A percentile compares a stretch with the other conserved stretches of the same genome.
phyloP scores from a whole-genome alignment of 208 protist genomes.

The Blechomonas ayalai region DNA sequence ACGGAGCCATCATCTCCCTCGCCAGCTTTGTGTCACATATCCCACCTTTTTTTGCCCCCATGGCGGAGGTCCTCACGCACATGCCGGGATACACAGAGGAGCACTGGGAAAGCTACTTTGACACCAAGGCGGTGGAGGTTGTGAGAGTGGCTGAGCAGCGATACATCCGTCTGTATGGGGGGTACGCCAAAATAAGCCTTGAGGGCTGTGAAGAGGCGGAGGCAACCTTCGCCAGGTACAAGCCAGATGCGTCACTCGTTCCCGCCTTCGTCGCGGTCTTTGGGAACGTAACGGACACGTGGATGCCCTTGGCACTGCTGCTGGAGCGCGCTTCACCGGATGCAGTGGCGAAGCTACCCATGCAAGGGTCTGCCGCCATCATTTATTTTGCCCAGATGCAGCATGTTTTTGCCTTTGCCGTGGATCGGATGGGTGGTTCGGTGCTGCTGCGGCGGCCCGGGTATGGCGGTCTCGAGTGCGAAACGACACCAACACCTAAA shows the following conservation, averaged over 20 bases:
- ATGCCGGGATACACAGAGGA: slow-evolving; percentile 88
- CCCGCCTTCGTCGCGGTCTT: slow-evolving; percentile 51
- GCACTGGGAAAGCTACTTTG: slow-evolving; percentile 70
- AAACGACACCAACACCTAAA: slow-evolving; percentile 75
- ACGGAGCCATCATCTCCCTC: slow-evolving; percentile 66
- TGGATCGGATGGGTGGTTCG: slow-evolving; percentile 24
- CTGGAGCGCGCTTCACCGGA: slow-evolving; percentile 42
- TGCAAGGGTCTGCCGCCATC: slow-evolving; percentile 48
- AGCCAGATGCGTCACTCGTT: slow-evolving; percentile 28
- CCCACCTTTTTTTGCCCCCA: slow-evolving; percentile 81
- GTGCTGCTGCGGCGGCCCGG: slow-evolving; percentile 57
- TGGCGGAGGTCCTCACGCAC: slow-evolving; percentile 40
- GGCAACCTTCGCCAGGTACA: slow-evolving; percentile 35
- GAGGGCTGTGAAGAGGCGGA: slow-evolving; percentile 55
- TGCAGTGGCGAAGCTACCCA: slow-evolving; percentile 46
- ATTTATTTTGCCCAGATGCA: slow-evolving; percentile 91
- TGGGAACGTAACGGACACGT: slow-evolving; percentile 40
- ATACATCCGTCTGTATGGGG: slow-evolving; percentile 75
- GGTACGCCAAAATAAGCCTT: slow-evolving; percentile 52
- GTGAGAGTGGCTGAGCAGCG: slow-evolving; percentile 38
- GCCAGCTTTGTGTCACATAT: slow-evolving; percentile 69
- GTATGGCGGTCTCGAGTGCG: slow-evolving; percentile 46
- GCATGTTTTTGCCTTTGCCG: slow-evolving; percentile 79
- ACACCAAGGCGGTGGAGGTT: slow-evolving; percentile 48
- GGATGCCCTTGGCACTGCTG: slow-evolving; percentile 75